phyloP scores from a whole-genome alignment of 2,329 filamentous ascomycete genomes.

The Capronia epimyces region DNA sequence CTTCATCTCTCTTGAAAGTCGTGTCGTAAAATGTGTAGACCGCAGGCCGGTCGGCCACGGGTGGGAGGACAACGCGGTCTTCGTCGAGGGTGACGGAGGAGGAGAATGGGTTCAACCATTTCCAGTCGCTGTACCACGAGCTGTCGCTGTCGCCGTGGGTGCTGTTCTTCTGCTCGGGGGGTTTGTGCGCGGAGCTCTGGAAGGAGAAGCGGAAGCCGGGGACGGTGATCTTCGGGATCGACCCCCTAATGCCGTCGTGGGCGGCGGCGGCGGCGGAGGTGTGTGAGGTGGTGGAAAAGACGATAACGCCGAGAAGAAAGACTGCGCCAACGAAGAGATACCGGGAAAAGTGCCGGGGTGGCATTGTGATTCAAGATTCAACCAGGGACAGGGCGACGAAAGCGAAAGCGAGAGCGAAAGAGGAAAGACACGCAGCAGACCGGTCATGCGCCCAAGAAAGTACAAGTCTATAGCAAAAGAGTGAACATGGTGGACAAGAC shows the following conservation, averaged over 20 bases:
- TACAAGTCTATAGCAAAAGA: not conserved
- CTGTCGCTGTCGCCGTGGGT: conserved; percentile 70
- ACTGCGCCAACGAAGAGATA: conserved; percentile 41
- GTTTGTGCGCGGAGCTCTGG: conserved; percentile 62
- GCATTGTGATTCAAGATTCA: conserved; percentile 16
- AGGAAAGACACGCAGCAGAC: conserved; percentile 7
- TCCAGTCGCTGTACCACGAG: conserved; percentile 83
- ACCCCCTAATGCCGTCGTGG: conserved; percentile 30
- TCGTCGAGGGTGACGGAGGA: conserved; percentile 74
- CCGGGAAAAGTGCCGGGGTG: conserved; percentile 29
- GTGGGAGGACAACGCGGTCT: conserved; percentile 75
- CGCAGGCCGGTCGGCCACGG: conserved; percentile 61
- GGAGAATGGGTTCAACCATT: conserved; percentile 87
- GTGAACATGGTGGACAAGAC: not conserved
- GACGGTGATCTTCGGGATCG: conserved; percentile 46
- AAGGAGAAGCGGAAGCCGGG: conserved; percentile 56
- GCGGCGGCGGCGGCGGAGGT: conserved; percentile 32
- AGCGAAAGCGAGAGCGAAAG: not conserved
- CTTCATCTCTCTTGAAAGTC: conserved; percentile 56
- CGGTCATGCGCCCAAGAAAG: conserved; percentile 2
- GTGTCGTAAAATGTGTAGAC: conserved; percentile 91
- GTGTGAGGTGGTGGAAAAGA: conserved; percentile 42
- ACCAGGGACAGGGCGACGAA: conserved; percentile 7
- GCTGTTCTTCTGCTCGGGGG: conserved; percentile 70
- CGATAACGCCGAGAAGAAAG: conserved; percentile 40